A percentile compares a stretch with the other conserved stretches of the same genome.
Conservation (phyloP, 139 green algal genomes). For the Auxenochlorella pyrenoidosa region DNA sequence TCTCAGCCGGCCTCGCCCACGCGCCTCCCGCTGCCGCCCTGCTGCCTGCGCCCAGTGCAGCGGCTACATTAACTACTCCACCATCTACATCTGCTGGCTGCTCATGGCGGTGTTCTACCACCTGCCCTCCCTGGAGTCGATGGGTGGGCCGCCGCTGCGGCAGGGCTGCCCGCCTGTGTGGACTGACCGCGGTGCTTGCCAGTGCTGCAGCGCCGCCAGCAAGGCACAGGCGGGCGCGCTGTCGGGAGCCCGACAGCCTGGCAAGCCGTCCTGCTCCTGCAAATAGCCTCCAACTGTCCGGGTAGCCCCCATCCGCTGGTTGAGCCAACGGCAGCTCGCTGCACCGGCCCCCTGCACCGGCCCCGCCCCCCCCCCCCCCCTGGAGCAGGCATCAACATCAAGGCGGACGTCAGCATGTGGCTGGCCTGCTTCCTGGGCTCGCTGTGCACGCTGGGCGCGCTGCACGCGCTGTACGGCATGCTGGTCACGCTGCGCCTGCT, state of each 20-base stretch:
- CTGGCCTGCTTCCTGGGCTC: constrained; percentile 72
- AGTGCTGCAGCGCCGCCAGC: too few species aligned
- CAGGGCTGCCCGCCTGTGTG: too few species aligned
- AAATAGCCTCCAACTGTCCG: too few species aligned
- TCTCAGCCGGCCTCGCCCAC: too few species aligned
- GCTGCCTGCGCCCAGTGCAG: constrained; percentile 39
- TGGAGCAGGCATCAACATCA: constrained; percentile 78
- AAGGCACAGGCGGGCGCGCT: too few species aligned
- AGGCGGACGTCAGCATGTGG: constrained; percentile 77
- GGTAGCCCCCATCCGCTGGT: too few species aligned
- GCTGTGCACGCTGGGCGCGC: constrained; percentile 54
- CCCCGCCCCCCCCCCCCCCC: not conserved
- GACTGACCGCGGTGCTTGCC: too few species aligned
- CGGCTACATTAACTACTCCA: constrained; percentile 83
- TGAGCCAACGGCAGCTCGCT: too few species aligned
- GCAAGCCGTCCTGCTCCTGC: too few species aligned
- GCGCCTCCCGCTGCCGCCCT: not conserved
- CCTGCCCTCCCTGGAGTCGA: constrained; percentile 74
- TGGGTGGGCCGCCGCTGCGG: constrained; percentile 47
- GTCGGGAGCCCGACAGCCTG: too few species aligned
- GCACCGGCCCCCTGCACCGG: too few species aligned
- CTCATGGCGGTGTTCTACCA: constrained; percentile 84
- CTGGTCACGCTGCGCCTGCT: constrained; percentile 53
- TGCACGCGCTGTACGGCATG: constrained; percentile 62
- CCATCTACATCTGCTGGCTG: constrained; percentile 89